These are phyloP conservation scores for Xerocomellus amylosporus DNA, from an alignment of 768 basidiomycete species.

Conservation along the genomic window DNA sequence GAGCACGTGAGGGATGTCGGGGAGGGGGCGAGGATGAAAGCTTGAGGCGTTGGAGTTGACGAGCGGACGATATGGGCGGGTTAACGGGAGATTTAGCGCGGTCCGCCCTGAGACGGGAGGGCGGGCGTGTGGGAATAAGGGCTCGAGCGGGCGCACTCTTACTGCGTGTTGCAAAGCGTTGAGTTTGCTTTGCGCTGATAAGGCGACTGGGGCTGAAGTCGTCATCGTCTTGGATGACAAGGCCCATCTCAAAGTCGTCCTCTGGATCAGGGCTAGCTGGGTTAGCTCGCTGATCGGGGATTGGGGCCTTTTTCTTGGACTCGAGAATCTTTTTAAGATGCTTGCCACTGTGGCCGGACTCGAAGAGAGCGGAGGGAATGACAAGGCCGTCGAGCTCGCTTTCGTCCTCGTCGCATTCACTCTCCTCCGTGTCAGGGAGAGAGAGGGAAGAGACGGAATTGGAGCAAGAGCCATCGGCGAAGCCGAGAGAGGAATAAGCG, in stretches of 20 bases:
- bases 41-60: slow-evolving; percentile 65
- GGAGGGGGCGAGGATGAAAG: slow-evolving; percentile 70
- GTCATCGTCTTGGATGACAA: slow-evolving; percentile 78
- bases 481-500: slow-evolving; percentile 75
- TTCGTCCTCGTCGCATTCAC: slow-evolving; percentile 64
- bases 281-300: slow-evolving; percentile 52
- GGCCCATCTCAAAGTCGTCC: slow-evolving; percentile 83
- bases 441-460: slow-evolving; percentile 65
- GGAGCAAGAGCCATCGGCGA: slow-evolving; percentile 70
- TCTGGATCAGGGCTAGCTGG: slow-evolving; percentile 63
- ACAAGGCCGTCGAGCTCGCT: slow-evolving; percentile 80
- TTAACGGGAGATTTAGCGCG: slow-evolving; percentile 71
- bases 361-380: slow-evolving; percentile 72
- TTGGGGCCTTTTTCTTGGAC: slow-evolving; percentile 52
- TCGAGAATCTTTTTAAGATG: slow-evolving; percentile 52
- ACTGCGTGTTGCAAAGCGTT: slow-evolving; percentile 46
- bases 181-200: slow-evolving; percentile 45
- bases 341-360: slow-evolving; percentile 58
- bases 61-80: slow-evolving; percentile 66
- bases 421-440: slow-evolving; percentile 69
- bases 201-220: slow-evolving; percentile 81
- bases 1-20: slow-evolving; percentile 48
- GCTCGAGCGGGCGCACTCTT: slow-evolving; percentile 56
- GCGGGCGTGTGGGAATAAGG: slow-evolving; percentile 53
- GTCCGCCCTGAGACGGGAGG: slow-evolving; percentile 58